Conservation (phyloP, 129 eudicot species). For the Artemisia annua region DNA sequence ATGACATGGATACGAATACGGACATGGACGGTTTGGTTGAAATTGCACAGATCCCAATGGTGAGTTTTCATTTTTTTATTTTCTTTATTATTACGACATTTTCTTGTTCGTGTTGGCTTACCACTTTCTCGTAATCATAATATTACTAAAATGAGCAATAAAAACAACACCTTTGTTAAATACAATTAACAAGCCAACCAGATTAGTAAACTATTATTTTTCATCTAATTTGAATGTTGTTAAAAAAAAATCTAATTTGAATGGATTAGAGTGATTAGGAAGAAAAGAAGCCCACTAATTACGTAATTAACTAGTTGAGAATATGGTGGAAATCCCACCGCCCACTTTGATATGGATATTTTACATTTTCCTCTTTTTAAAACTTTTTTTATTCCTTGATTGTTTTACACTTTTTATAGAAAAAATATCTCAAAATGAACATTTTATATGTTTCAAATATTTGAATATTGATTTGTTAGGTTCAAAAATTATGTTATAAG, state of each 20-base stretch:
- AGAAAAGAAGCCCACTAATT: slow-evolving; percentile 24
- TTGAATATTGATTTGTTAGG: too few relatives aligned
- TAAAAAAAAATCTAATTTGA: too few relatives aligned
- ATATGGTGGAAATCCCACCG: slow-evolving; percentile 33
- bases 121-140: slow-evolving; percentile 8
- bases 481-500: too few relatives aligned
- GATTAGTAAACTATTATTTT: neutral
- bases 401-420: neutral
- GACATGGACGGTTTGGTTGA: slow-evolving; percentile 1
- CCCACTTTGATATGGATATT: slow-evolving; percentile 23
- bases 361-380: neutral
- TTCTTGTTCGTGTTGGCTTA: too few relatives aligned
- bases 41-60: slow-evolving; percentile 39
- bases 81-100: neutral
- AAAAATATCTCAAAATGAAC: neutral
- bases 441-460: too few relatives aligned
- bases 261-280: slow-evolving; percentile 20
- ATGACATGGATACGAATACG: slow-evolving; percentile 15
- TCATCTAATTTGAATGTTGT: too few relatives aligned
- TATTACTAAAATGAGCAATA: neutral
- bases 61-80: slow-evolving; percentile 11
- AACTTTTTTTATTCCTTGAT: neutral
- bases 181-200: neutral
- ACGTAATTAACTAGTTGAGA: neutral
- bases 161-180: too few relatives aligned